These are phyloP conservation scores for Sugiyamaella pinicola DNA, from an alignment of 1,139 yeast species.

Conservation along the genomic window DNA sequence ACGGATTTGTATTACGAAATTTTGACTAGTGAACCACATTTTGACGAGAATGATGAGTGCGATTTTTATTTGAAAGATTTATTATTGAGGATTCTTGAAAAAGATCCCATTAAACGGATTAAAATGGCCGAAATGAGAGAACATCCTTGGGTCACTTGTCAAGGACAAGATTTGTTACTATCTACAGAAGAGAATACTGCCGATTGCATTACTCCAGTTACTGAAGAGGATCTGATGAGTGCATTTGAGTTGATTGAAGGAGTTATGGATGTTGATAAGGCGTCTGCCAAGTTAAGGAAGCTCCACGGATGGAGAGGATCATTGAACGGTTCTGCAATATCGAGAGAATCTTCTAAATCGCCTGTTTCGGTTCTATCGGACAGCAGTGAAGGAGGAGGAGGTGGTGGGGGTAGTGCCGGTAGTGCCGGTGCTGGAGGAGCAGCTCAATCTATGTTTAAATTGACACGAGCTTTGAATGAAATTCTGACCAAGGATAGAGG, in stretches of 20 bases:
- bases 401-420: too few species aligned
- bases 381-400: slow-evolving; percentile 26
- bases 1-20: slow-evolving; percentile 52
- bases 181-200: slow-evolving; percentile 45
- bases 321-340: slow-evolving; percentile 22
- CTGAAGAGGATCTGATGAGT: slow-evolving; percentile 44
- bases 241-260: slow-evolving; percentile 45
- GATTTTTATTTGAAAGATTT: slow-evolving; percentile 6
- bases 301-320: slow-evolving; percentile 41
- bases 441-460: slow-evolving; percentile 30
- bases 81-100: slow-evolving; percentile 44
- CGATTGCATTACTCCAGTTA: slow-evolving; percentile 39
- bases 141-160: slow-evolving; percentile 59
- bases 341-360: slow-evolving; percentile 25
- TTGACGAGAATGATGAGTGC: slow-evolving; percentile 20
- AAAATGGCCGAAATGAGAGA: slow-evolving; percentile 55
- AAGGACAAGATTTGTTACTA: slow-evolving; percentile 45
- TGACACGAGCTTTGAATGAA: slow-evolving; percentile 41
- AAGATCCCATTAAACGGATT: slow-evolving; percentile 58
- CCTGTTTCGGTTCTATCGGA: slow-evolving; percentile 24
- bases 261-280: slow-evolving; percentile 34
- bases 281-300: slow-evolving; percentile 36
- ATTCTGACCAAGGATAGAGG: slow-evolving; percentile 23
- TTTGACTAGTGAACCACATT: slow-evolving; percentile 32
- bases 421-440: background rate